Base-by-base conservation (phyloP, 768 basidiomycete genomes). In the Suillus weaverae region DNA sequence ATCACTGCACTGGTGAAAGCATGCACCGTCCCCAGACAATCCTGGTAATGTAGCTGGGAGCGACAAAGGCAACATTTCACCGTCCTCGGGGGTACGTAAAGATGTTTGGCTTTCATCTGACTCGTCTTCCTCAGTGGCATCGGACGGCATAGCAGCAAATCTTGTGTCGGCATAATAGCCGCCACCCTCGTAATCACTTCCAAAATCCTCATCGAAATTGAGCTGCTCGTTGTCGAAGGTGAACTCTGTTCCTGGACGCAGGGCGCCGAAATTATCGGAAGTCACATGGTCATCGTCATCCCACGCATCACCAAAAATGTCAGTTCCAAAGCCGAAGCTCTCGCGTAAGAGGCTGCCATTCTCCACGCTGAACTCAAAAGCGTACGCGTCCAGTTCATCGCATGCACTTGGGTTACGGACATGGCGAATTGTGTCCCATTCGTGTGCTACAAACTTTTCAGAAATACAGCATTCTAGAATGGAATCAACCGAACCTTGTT, bases 361-460 rank as follows among this genome's bases (percentile, higher is more conserved):
- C n/a, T 68, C 54, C 16, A 65, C 67, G 18, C 63, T 62, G n/a
- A 73, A 69, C 18, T 70, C 73, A 44, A 70, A 63, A 16, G 66
- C 65, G 64, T 74, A 76, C 35, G 69, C 6, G 10, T 72, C 73
- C 20, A 41, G 46, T 18, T 70, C 69, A 18, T 70, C 66, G 5
- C 44, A 61, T 41, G 64, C 53, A 18, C 39, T 53, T 35, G 50
- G 46, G 50, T 44, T 70, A 62, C 20, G 38, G 20, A 44, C 60
- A 65, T 65, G 62, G 64, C 71, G 74, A 65, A 76, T 67, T 36
- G 32, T 11, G 32, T 71, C 73, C 73, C 73, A 76, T 66, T 74
- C 73, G 57, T 77, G 65, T 16, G 70, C 75, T 76, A 57, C 11
- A 63, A 67, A 13, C 10, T 35, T 41, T 39, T 59, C 57, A 59